phyloP scores from a whole-genome alignment of 805 yeast genomes.

The Candida ponderosae region DNA sequence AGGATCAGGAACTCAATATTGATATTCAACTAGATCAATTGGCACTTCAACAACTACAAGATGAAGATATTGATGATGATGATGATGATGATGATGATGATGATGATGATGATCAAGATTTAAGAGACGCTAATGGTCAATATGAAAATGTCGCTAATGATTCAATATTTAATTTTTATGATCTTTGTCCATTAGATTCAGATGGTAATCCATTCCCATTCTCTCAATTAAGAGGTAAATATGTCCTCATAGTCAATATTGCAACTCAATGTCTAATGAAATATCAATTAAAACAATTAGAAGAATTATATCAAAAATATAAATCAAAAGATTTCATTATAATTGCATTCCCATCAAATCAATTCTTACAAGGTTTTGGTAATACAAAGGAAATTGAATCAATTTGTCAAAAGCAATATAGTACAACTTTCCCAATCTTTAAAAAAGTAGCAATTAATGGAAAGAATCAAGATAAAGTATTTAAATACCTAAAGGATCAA shows the following conservation, averaged over 20 bases:
- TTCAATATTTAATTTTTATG: constrained; percentile 44
- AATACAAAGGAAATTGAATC: constrained; percentile 62
- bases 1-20: too few species aligned
- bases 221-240: constrained; percentile 61
- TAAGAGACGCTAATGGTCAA: too few species aligned
- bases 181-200: constrained; percentile 51
- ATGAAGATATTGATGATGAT: too few species aligned
- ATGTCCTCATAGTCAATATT: constrained; percentile 76
- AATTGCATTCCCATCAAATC: constrained; percentile 88
- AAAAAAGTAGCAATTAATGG: constrained; percentile 79
- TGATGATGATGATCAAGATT: constrained; percentile 1
- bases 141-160: background rate
- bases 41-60: too few species aligned
- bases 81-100: background rate
- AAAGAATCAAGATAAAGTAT: constrained; percentile 57
- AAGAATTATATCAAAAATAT: constrained; percentile 59
- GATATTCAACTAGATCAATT: too few species aligned
- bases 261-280: constrained; percentile 83
- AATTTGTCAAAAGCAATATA: constrained; percentile 66
- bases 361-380: constrained; percentile 78
- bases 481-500: constrained; percentile 55
- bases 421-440: constrained; percentile 78
- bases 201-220: constrained; percentile 54
- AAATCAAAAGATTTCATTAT: constrained; percentile 55
- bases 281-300: constrained; percentile 69